Base-by-base conservation (phyloP, 176 grass and related monocot genomes). In the Themeda triandra region DNA sequence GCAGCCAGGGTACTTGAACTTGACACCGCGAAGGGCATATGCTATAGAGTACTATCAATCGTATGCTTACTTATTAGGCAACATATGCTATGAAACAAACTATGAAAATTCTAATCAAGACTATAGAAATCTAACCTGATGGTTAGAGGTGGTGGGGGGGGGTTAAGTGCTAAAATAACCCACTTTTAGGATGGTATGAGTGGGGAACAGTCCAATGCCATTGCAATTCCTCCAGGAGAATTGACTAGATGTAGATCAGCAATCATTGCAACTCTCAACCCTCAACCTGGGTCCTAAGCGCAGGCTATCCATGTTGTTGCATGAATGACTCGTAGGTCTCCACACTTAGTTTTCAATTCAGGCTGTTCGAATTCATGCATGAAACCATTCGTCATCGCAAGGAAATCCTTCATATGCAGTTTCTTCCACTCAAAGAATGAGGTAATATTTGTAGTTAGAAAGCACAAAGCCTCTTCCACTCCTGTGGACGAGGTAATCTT, bases 351-450 rank as follows among this genome's bases (percentile, higher is more conserved):
- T 72, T 92, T 87, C 1, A 89, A 76, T 70, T 92, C 87, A 39
- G 92, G 65, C 33, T 81, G 85, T 68, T 83, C 91, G 13, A 86
- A 67, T 2, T 69, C 86, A 4, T 92, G 32, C 83, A 96, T 74
- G 70, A 99, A 99, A 37, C 81, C 93, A 24, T 72, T 39, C 1
- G 96, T 96, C 93, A 99, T 99, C 7, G 53, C 59, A 9, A 99
- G 77, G 85, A 99, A 96, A 83, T 91, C 91, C 28, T 92, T 87
- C 87, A 86, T 95, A 45, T 92, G 89, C 73, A 89, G 51, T 21
- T 44, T 86, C 69, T 94, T 90, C 96, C 96, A 99, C 44, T 96
- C 96, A 51, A 28, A 73, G 2, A 70, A 45, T n/a, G 29, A 75
- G 9, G 54, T 39, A 46, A 31, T 37, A 8, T 35, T 73, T 46